Conservation (phyloP, 371 early-diverging fungal species). For the Mortierella sp. region DNA sequence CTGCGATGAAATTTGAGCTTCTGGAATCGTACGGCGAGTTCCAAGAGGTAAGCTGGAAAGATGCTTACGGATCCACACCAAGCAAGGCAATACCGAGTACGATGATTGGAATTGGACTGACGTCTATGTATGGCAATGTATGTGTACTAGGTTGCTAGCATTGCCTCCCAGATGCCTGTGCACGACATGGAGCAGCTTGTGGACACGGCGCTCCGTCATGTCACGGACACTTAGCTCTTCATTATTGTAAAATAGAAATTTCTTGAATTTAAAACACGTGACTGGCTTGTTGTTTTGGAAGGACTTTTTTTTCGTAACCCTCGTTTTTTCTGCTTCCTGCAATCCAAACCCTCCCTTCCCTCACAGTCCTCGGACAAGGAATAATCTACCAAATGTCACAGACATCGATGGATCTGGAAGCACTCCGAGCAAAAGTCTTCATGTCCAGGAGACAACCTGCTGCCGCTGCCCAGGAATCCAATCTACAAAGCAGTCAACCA, state of each 20-base stretch:
- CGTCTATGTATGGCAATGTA: background rate
- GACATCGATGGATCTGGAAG: constrained; percentile 21
- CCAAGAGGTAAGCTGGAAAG: constrained; percentile 27
- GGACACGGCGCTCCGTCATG: constrained; percentile 10
- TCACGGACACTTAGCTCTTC: constrained; percentile 14
- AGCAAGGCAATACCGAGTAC: too few relatives aligned
- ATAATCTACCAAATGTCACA: constrained; percentile 11
- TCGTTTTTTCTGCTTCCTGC: background rate
- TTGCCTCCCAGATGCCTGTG: constrained; percentile 18
- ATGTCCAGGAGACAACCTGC: constrained; percentile 19
- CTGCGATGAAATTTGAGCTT: constrained; percentile 25
- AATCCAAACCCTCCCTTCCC: constrained; percentile 1
- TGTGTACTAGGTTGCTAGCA: constrained; percentile 7
- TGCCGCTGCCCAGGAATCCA: background rate
- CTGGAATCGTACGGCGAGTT: constrained; percentile 36
- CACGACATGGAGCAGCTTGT: constrained; percentile 25
- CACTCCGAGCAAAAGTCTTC: constrained; percentile 33
- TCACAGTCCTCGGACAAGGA: too few relatives aligned
- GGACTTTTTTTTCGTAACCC: background rate
- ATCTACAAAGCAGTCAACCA: too few relatives aligned
- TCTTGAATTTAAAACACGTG: too few relatives aligned
- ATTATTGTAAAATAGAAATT: too few relatives aligned
- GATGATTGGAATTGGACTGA: background rate
- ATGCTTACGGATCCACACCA: background rate
- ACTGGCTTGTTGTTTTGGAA: background rate